Conservation (phyloP, 1,139 yeast species). For the Suhomyces wounanorum region DNA sequence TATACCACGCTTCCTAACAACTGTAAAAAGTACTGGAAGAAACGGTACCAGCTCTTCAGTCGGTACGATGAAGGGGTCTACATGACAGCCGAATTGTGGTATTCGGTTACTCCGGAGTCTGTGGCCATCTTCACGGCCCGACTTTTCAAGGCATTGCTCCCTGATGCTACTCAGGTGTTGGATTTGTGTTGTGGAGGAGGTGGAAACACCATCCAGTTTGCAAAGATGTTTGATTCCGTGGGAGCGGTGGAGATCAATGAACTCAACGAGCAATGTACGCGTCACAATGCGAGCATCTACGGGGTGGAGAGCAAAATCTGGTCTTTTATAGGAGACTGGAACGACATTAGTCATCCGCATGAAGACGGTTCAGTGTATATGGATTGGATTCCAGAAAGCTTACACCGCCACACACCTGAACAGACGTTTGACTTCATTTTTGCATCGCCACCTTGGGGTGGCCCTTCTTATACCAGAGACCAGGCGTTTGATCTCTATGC, state of each 20-base stretch:
- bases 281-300: conserved; percentile 73
- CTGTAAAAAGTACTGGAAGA: conserved; percentile 59
- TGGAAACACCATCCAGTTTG: conserved; percentile 88
- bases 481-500: conserved; percentile 18
- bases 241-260: conserved; percentile 68
- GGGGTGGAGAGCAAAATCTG: conserved; percentile 52
- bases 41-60: conserved; percentile 59
- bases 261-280: conserved; percentile 65
- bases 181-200: conserved; percentile 97
- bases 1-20: conserved; percentile 41
- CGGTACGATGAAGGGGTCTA: conserved; percentile 69
- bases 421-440: conserved; percentile 65
- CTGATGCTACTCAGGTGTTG: conserved; percentile 47
- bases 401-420: conserved; percentile 16
- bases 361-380: conserved; percentile 19
- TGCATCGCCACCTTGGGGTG: conserved; percentile 98
- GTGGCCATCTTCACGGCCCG: conserved; percentile 67
- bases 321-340: conserved; percentile 61
- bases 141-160: conserved; percentile 43
- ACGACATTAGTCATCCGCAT: conserved; percentile 30
- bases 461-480: conserved; percentile 59
- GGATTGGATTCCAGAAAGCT: conserved; percentile 34
- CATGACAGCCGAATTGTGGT: conserved; percentile 82
- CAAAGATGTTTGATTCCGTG: conserved; percentile 55
- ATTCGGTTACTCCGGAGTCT: conserved; percentile 85